Evolutionary conservation across 208 protist genomes (phyloP).

Genomic region (Tritrichomonas musculus): DNA sequence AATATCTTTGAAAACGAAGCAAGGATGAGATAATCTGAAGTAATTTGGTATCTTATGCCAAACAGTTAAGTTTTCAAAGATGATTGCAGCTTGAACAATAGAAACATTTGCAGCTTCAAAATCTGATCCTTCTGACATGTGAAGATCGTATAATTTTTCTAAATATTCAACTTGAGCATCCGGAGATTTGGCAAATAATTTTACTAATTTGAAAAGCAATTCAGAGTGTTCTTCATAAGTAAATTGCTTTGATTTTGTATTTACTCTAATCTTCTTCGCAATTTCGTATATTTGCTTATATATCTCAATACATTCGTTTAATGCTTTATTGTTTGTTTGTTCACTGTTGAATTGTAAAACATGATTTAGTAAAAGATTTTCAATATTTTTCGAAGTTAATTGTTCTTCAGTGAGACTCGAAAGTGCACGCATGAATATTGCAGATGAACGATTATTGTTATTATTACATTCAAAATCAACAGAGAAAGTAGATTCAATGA

Average conservation of each 20-base stretch:
- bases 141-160: background rate
- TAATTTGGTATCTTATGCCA: background rate
- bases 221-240: background rate
- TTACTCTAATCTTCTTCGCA: too few species aligned
- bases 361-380: too few species aligned
- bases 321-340: background rate
- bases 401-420: too few species aligned
- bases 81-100: background rate
- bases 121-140: background rate
- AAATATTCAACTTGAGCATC: background rate
- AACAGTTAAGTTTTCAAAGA: background rate
- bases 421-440: too few species aligned
- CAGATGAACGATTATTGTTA: too few species aligned
- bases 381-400: too few species aligned
- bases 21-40: background rate
- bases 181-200: background rate
- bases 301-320: background rate
- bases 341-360: too few species aligned
- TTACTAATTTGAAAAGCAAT: background rate
- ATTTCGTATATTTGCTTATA: background rate
- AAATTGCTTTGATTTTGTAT: background rate
- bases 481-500: too few species aligned
- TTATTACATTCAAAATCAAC: too few species aligned
- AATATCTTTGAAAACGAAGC: background rate
- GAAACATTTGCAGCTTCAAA: background rate